Conservation (phyloP, 108 stramenopile species). For the Cyclostephanos tholiformis region DNA sequence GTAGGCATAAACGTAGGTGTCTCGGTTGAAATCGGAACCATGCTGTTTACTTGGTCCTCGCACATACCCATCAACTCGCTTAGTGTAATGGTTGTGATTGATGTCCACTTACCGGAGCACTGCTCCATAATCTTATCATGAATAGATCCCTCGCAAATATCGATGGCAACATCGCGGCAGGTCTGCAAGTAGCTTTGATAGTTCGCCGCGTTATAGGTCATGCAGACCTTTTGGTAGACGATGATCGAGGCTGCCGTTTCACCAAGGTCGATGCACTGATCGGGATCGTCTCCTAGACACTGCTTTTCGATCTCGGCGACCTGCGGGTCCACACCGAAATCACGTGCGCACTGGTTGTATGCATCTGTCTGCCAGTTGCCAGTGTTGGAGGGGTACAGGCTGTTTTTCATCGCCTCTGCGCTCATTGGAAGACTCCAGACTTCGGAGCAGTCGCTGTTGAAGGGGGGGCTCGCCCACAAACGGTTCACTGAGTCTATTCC, state of each 20-base stretch:
- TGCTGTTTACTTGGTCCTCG: not conserved
- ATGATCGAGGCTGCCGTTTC: constrained; percentile 10
- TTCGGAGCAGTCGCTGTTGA: not conserved
- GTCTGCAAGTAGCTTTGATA: not conserved
- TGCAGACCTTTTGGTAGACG: not conserved
- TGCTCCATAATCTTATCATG: not conserved
- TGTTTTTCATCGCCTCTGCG: not conserved
- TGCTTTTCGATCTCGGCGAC: not conserved
- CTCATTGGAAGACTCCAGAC: not conserved
- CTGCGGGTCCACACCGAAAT: not conserved
- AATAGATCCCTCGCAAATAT: not conserved
- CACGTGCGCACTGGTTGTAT: not conserved
- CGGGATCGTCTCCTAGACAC: not conserved
- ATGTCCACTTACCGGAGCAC: not conserved
- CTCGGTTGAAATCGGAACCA: not conserved
- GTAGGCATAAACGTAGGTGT: not conserved
- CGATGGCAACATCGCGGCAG: constrained; percentile 4
- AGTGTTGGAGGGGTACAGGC: not conserved
- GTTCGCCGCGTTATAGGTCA: too few species aligned
- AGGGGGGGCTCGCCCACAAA: not conserved
- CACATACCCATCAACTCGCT: not conserved
- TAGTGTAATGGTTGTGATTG: not conserved
- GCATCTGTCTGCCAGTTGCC: not conserved
- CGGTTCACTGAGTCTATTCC: not conserved
- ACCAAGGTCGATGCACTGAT: constrained; percentile 1